Percentiles rank a stretch among this genome's conserved stretches.
phyloP scores from a whole-genome alignment of 2,329 filamentous ascomycete genomes.

The Ophiostoma ulmi region DNA sequence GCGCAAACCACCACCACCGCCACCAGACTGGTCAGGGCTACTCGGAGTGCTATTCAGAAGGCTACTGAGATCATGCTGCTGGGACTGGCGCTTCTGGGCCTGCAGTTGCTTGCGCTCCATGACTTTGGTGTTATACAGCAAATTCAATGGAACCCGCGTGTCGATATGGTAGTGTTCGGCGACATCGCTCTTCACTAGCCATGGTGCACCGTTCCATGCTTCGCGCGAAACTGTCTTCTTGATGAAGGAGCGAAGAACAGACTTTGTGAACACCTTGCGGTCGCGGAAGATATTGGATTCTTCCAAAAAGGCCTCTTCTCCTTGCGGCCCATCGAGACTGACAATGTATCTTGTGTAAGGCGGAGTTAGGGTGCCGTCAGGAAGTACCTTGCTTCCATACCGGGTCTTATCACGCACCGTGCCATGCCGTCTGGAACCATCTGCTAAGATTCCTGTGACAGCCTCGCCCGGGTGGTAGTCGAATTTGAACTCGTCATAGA shows the following conservation, averaged over 20 bases:
- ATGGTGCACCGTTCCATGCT: slow-evolving; percentile 92
- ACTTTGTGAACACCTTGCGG: slow-evolving; percentile 88
- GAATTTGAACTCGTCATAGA: slow-evolving; percentile 74
- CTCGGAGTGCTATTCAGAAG: slow-evolving; percentile 37
- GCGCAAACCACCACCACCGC: slow-evolving; percentile 45
- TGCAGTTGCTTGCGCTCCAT: slow-evolving; percentile 70
- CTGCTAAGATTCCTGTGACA: slow-evolving; percentile 66
- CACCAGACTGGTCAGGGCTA: slow-evolving; percentile 36
- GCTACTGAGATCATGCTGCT: slow-evolving; percentile 42
- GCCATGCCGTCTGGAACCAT: slow-evolving; percentile 65
- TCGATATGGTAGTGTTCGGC: slow-evolving; percentile 81
- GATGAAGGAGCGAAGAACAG: slow-evolving; percentile 87
- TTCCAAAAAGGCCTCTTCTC: slow-evolving; percentile 72
- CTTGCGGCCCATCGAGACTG: slow-evolving; percentile 61
- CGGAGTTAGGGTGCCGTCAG: slow-evolving; percentile 64
- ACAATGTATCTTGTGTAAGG: slow-evolving; percentile 79
- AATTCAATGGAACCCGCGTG: slow-evolving; percentile 75
- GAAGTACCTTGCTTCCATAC: slow-evolving; percentile 57
- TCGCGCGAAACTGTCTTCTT: slow-evolving; percentile 91
- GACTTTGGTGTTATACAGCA: slow-evolving; percentile 74
- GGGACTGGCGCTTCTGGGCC: slow-evolving; percentile 56
- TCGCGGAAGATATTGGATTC: slow-evolving; percentile 80
- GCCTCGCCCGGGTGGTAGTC: slow-evolving; percentile 89
- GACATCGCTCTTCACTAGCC: slow-evolving; percentile 81
- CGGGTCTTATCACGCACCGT: slow-evolving; percentile 80